phyloP scores from a whole-genome alignment of 2,329 filamentous ascomycete genomes.

The Aspergillus japonicus region DNA sequence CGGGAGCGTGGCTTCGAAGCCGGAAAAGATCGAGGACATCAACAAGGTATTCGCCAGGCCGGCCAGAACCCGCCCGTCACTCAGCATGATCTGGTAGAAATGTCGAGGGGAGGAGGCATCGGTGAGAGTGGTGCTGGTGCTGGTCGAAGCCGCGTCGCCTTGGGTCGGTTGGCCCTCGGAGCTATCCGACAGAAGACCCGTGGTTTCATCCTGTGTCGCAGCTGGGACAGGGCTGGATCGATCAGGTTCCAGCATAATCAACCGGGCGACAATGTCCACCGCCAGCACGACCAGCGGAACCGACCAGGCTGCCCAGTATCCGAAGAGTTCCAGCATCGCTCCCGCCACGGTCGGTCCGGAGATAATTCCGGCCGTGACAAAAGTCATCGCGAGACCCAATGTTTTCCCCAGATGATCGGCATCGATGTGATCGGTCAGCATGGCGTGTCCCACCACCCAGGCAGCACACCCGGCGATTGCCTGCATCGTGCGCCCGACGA shows the following conservation, averaged over 20 bases:
- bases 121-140: not conserved
- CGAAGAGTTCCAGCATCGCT: conserved; percentile 25
- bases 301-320: conserved; percentile 35
- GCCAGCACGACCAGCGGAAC: conserved; percentile 27
- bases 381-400: conserved; percentile 24
- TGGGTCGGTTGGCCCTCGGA: not conserved
- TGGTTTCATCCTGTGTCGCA: not conserved
- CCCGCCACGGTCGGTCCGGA: conserved; percentile 32
- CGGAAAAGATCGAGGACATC: conserved; percentile 50
- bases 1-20: conserved; percentile 57
- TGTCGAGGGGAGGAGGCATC: not conserved
- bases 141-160: not conserved
- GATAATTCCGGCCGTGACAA: conserved; percentile 29
- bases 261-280: conserved; percentile 29
- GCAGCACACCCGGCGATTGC: conserved; percentile 27
- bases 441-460: conserved; percentile 36
- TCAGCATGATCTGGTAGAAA: conserved; percentile 43
- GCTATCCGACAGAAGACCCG: not conserved
- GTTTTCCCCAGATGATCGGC: conserved; percentile 27
- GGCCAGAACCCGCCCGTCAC: conserved; percentile 42
- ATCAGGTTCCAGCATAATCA: conserved; percentile 29
- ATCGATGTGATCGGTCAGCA: conserved; percentile 28
- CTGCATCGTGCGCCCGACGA: conserved; percentile 32
- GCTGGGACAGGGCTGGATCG: not conserved
- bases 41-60: conserved; percentile 46